Evolutionary conservation across 2,329 filamentous ascomycete genomes (phyloP).

Genomic region (Penicillium sp.): DNA sequence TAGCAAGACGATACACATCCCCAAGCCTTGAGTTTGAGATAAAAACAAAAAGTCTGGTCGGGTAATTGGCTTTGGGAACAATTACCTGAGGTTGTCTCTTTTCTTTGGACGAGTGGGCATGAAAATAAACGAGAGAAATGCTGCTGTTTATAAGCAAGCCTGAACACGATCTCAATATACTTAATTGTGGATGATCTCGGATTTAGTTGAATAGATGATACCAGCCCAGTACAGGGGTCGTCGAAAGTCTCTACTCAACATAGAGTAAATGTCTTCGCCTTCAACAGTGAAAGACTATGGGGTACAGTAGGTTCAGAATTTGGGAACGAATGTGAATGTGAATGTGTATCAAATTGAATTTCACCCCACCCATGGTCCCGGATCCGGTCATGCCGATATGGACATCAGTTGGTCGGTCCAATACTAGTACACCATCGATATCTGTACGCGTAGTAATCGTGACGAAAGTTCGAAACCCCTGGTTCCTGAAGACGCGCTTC

Average conservation of each 20-base stretch:
- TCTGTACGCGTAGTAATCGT: too few species aligned
- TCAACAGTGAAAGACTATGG: background rate
- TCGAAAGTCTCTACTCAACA: background rate
- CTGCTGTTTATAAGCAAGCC: conserved; percentile 16
- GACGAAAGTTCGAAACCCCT: too few species aligned
- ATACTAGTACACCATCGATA: too few species aligned
- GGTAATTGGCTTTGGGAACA: conserved; percentile 16
- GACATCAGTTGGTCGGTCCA: too few species aligned
- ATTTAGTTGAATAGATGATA: conserved; percentile 16
- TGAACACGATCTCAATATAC: conserved; percentile 22
- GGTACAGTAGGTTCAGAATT: background rate
- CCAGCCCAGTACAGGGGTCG: background rate
- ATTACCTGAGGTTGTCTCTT: conserved; percentile 19
- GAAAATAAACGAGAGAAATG: conserved; percentile 22
- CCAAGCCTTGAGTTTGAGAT: conserved; percentile 66
- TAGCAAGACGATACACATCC: conserved; percentile 91
- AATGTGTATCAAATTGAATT: background rate
- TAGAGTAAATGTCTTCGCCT: conserved; percentile 7
- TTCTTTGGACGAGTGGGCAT: conserved; percentile 18
- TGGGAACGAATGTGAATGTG: conserved; percentile 1
- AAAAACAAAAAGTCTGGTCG: conserved; percentile 10
- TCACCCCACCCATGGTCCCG: background rate
- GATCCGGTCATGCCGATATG: too few species aligned
- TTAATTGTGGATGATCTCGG: conserved; percentile 20
- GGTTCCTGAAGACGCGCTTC: background rate